Evolutionary conservation across 2,329 filamentous ascomycete species (phyloP).

Genomic region (Sporothrix phasma): DNA sequence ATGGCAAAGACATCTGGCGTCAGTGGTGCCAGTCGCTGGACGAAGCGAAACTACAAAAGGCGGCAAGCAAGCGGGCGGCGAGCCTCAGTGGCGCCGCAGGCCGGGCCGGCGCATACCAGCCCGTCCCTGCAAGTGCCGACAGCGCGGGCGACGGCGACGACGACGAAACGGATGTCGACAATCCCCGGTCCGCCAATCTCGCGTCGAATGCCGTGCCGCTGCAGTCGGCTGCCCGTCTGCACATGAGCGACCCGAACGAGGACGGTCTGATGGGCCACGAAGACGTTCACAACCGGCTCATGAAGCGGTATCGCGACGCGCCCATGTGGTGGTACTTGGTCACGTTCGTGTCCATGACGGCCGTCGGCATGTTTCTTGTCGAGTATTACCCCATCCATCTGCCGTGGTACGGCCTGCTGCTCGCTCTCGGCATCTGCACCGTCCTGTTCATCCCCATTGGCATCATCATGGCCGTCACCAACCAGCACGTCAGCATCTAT

Average conservation of each 20-base stretch:
- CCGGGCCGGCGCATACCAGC: constrained; percentile 10
- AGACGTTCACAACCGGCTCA: constrained; percentile 75
- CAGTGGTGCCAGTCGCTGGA: constrained; percentile 63
- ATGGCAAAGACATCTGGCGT: constrained; percentile 69
- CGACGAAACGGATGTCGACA: constrained; percentile 17
- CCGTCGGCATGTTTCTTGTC: constrained; percentile 72
- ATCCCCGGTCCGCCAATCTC: constrained; percentile 9
- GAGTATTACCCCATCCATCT: constrained; percentile 77
- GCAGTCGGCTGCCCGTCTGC: constrained; percentile 7
- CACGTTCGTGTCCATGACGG: constrained; percentile 66
- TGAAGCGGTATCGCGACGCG: constrained; percentile 73
- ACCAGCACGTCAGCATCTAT: constrained; percentile 79
- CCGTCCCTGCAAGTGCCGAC: neutral
- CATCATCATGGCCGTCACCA: constrained; percentile 88
- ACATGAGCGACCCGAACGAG: constrained; percentile 22
- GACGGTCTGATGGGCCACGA: constrained; percentile 57
- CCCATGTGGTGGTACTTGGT: constrained; percentile 72
- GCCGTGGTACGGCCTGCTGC: constrained; percentile 75
- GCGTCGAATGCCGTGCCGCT: constrained; percentile 13
- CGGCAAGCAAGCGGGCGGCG: neutral
- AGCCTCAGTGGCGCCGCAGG: neutral
- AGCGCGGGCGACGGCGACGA: constrained; percentile 5
- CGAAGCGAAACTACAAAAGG: constrained; percentile 36
- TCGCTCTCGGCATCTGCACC: constrained; percentile 67
- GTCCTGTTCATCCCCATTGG: constrained; percentile 83